phyloP scores from a whole-genome alignment of 2,329 filamentous ascomycete genomes.

The Helicocarpus griseus region DNA sequence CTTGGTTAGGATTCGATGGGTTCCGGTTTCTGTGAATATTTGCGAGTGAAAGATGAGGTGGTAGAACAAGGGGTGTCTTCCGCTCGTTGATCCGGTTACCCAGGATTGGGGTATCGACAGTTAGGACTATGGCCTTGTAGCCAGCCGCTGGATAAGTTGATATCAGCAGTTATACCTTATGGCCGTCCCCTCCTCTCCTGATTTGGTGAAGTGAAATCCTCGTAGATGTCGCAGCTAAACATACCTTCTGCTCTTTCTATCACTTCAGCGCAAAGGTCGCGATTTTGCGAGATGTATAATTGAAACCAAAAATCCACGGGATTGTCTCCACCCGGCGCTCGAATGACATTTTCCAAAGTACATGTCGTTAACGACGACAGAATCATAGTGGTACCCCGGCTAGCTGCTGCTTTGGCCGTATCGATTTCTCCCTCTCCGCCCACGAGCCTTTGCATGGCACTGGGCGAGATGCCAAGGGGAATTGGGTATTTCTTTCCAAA shows the following conservation, averaged over 20 bases:
- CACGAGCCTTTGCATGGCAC: conserved; percentile 60
- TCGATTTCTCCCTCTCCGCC: conserved; percentile 55
- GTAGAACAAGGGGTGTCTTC: background rate
- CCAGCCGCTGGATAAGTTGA: conserved; percentile 49
- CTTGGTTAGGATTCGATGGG: conserved; percentile 49
- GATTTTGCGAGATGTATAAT: conserved; percentile 1
- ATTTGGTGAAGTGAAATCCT: background rate
- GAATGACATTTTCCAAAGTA: conserved; percentile 52
- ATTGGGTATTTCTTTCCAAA: conserved; percentile 41
- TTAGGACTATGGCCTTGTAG: conserved; percentile 58
- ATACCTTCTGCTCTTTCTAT: conserved; percentile 61
- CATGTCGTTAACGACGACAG: conserved; percentile 54
- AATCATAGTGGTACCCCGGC: conserved; percentile 54
- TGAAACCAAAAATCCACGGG: conserved; percentile 1
- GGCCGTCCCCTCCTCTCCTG: background rate
- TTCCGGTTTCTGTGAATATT: conserved; percentile 48
- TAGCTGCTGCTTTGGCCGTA: conserved; percentile 49
- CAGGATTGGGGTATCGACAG: conserved; percentile 59
- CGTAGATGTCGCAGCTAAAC: conserved; percentile 33
- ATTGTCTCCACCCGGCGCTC: background rate
- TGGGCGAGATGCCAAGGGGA: conserved; percentile 54
- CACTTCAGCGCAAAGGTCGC: conserved; percentile 47
- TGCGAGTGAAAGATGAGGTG: conserved; percentile 2
- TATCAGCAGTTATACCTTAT: background rate
- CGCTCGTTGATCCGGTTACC: conserved; percentile 44